phyloP scores from a whole-genome alignment of 2,329 filamentous ascomycete genomes.

The Epichloe elymi region DNA sequence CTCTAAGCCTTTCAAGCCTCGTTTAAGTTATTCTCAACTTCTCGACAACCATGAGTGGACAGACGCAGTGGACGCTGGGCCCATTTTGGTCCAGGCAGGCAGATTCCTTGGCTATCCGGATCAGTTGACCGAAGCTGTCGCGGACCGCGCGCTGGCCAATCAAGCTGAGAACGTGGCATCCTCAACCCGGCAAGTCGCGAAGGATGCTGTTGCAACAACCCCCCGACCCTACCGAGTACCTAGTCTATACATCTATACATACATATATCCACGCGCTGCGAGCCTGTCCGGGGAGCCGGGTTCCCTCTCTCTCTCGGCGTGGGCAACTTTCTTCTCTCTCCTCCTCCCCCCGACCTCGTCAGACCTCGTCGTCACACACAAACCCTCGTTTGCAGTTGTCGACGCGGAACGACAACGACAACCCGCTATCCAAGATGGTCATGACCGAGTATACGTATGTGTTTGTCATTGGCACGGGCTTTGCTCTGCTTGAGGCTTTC shows the following conservation, averaged over 20 bases:
- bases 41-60: background rate
- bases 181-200: too few relatives aligned
- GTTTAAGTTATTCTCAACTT: background rate
- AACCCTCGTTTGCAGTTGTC: background rate
- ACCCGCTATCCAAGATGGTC: conserved; percentile 30
- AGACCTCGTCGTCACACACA: background rate
- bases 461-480: conserved; percentile 63
- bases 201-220: background rate
- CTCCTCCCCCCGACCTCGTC: background rate
- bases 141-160: background rate
- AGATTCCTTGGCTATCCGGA: background rate
- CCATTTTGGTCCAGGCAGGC: background rate
- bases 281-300: background rate
- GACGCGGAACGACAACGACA: background rate
- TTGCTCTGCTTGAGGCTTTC: conserved; percentile 64
- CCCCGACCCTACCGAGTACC: background rate
- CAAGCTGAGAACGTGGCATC: background rate
- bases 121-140: background rate
- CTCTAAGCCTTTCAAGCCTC: background rate
- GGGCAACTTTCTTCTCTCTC: background rate
- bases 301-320: background rate
- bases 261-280: background rate
- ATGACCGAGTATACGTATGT: conserved; percentile 55
- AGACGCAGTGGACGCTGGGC: background rate
- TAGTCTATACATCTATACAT: too few relatives aligned